Evolutionary conservation across 805 yeast species (phyloP), one percentile per base, ranked within the genome.

Genomic region (Metschnikowia borealis): DNA sequence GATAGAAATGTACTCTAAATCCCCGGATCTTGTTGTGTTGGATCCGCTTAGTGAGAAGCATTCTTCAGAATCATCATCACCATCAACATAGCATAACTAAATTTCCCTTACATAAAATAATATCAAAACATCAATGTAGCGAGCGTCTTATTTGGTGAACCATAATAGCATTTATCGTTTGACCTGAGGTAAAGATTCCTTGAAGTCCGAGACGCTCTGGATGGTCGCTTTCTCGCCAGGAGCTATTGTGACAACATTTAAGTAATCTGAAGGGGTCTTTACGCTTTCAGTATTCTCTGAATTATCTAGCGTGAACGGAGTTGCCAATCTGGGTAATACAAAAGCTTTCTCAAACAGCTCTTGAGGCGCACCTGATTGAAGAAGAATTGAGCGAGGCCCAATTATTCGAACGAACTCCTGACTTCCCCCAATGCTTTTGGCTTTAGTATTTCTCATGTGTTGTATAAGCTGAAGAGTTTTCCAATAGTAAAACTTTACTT

Each of bases 371-470:
- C 71, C 77, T 3, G 82, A 73, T 53, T 79, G 82, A 5, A 80
- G 58, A 48, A 80, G 62, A 3, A 80, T 50, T 23, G 71, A 72
- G 41, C 84, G 69, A 10, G 87, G 87, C 0, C 88, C 88, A 11
- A 70, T 62, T 3, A 83, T 67, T 35, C 70, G 74, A 34, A 82
- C 73, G 52, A 75, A 82, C 15, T 69, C 69, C 10, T 73, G 73
- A 53, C 70, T 75, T 1, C 73, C 75, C 38, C 45, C 48, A 13
- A 46, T 40, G 10, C 46, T 47, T 8, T 56, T 55, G 44, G 53
- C 46, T 10, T 50, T 20, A 10, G 20, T 17, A 13, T 17, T 21
- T 18, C 18, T 46, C 26, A 44, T 15, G 21, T 13, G 33, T 32
- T 35, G 32, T 11, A 26, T 33, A 7, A 44, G 13, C 35, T 49